Conservation (phyloP, 495 filamentous ascomycete genomes). For the Podospora pseudopauciseta region DNA sequence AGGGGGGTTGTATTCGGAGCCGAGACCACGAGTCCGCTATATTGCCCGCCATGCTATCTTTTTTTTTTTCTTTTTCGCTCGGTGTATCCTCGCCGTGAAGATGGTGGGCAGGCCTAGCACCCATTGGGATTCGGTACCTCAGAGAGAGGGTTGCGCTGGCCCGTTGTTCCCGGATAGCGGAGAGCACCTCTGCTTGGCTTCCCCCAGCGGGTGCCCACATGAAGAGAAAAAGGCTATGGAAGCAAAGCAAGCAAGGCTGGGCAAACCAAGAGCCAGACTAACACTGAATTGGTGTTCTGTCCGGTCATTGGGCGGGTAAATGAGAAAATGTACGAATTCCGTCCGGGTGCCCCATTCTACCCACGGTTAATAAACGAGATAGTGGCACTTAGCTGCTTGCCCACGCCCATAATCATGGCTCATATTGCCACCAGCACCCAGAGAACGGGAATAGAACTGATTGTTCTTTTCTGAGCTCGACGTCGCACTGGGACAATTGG, state of each 20-base stretch:
- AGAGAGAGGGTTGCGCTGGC: neutral
- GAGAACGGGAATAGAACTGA: neutral
- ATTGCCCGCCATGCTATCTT: slow-evolving; percentile 24
- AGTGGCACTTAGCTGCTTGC: slow-evolving; percentile 15
- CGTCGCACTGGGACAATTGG: neutral
- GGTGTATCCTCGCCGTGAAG: slow-evolving; percentile 15
- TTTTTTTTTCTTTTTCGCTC: neutral
- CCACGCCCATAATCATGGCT: slow-evolving; percentile 3
- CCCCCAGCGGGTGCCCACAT: neutral
- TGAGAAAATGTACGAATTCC: slow-evolving; percentile 8
- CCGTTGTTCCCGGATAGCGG: slow-evolving; percentile 5
- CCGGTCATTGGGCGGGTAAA: slow-evolving; percentile 30
- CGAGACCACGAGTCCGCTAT: slow-evolving; percentile 21
- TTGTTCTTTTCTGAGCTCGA: neutral
- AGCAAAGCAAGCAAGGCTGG: neutral
- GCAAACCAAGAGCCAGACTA: neutral
- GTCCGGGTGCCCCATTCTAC: slow-evolving; percentile 19
- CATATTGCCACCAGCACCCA: slow-evolving; percentile 10
- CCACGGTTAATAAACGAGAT: slow-evolving; percentile 23
- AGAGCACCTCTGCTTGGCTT: neutral
- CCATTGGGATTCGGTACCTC: neutral
- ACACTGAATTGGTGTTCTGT: neutral
- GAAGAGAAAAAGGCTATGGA: neutral
- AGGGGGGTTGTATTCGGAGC: slow-evolving; percentile 21
- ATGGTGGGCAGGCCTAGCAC: slow-evolving; percentile 8